Base-by-base conservation (phyloP, 305 asterid species). In the Rubia peregrina region DNA sequence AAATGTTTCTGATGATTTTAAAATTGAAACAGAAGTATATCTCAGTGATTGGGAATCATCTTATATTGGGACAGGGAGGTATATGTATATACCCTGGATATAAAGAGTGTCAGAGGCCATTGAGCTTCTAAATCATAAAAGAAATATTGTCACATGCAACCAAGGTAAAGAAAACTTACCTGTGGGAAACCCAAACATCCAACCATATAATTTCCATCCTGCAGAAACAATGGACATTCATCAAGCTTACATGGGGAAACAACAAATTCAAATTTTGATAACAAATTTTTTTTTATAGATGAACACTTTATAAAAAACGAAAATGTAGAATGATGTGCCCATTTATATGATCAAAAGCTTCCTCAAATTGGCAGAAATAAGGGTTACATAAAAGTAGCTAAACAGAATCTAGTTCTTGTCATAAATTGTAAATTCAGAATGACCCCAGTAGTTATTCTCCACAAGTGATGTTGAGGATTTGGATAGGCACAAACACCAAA, bases 151-250 rank as follows among this genome's bases (percentile, higher is more conserved):
- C 36, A 30, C 61, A 51, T 43, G 62, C 9, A 7, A 43, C 36
- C 11, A 11, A 62, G 62, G 57, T 51, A 68, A 75, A 73, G 83
- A 62, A 74, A 70, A 76, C 92, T 70, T 83, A 91, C 98, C 38
- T 83, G 93, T 70, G 99, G 99, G 79, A 49, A 94, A 76, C 96
- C 96, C 85, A 84, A 84, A 90, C 99, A 94, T 46, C 98, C 99
- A 71, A 94, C 96, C 99, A 91, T 94, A 90, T 88, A 94, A 74
- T 87, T 91, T 75, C 99, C 99, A 75, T 94, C 99, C 97, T 91
- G 96, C 88, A 88, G 10, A 33, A n/a, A 62, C 61, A 71, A 72
- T 63, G 12, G 63, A 72, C 41, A 69, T 72, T 73, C 75, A 70
- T 70, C 61, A 42, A 49, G 13, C 13, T 16, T 55, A 42, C 43